A percentile compares a stretch with the other conserved stretches of the same genome.
Evolutionary conservation across 176 grass and related monocot species (phyloP).

Genomic region (Cocos nucifera): DNA sequence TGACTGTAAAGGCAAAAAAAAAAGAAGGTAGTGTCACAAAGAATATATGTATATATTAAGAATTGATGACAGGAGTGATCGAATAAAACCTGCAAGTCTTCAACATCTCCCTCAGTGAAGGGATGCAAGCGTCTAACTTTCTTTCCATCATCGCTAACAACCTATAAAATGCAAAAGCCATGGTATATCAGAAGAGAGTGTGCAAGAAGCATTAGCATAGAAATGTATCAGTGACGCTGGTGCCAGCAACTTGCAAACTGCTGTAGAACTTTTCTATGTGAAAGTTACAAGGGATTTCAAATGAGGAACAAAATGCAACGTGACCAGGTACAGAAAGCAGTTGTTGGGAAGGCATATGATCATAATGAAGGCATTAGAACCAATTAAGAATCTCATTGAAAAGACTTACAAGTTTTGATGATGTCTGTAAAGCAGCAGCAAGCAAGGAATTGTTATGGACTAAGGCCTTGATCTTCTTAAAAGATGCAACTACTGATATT

Average conservation of each 20-base stretch:
- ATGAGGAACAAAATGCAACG: no score
- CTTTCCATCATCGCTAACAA: slow-evolving; percentile 8
- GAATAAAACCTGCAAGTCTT: slow-evolving; percentile 10
- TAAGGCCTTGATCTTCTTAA: slow-evolving; percentile 6
- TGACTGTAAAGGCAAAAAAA: neutral
- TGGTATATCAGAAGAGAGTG: neutral
- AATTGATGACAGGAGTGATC: no score
- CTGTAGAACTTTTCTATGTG: no score
- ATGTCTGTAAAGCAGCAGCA: slow-evolving; percentile 7
- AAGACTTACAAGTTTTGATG: slow-evolving; percentile 5
- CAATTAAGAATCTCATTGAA: neutral
- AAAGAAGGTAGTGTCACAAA: neutral
- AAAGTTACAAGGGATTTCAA: no score
- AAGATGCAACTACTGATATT: slow-evolving; percentile 8
- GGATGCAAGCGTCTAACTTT: slow-evolving; percentile 1
- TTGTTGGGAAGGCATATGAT: no score
- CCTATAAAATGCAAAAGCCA: neutral
- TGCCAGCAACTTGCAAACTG: no score
- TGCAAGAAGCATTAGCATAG: neutral
- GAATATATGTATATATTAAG: neutral
- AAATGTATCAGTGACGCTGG: no score
- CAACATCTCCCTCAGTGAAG: slow-evolving; percentile 8
- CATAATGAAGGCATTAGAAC: no score
- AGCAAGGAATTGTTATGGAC: slow-evolving; percentile 3
- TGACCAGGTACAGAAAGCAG: no score